phyloP scores from a whole-genome alignment of 1,139 yeast species.

The Geotrichum australiense region DNA sequence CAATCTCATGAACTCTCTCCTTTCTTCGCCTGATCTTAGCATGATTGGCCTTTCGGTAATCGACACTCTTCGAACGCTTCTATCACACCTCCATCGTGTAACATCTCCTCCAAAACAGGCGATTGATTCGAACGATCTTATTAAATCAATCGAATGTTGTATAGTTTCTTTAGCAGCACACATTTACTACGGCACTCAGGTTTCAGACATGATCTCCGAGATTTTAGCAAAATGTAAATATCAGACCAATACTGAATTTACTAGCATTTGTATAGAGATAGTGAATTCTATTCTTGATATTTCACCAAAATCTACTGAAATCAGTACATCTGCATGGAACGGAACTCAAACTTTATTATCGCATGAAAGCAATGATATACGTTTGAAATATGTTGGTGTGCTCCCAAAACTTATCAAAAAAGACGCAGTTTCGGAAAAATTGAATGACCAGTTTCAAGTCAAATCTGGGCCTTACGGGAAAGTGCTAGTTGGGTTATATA shows the following conservation, averaged over 20 bases:
- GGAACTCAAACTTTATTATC: constrained; percentile 30
- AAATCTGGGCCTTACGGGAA: constrained; percentile 8
- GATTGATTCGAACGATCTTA: constrained; percentile 17
- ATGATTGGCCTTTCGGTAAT: constrained; percentile 87
- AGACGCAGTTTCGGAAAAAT: constrained; percentile 7
- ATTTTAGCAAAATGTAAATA: constrained; percentile 22
- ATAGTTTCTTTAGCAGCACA: constrained; percentile 63
- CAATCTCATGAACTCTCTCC: constrained; percentile 52
- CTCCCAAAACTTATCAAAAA: constrained; percentile 24
- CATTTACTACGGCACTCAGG: constrained; percentile 71
- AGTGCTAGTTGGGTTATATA: constrained; percentile 4
- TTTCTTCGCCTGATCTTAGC: constrained; percentile 65
- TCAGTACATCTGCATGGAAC: constrained; percentile 29
- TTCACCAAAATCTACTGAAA: constrained; percentile 3
- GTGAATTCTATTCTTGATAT: constrained; percentile 5
- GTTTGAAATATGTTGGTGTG: constrained; percentile 25
- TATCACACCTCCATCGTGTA: constrained; percentile 44
- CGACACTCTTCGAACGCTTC: constrained; percentile 62
- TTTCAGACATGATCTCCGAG: constrained; percentile 65
- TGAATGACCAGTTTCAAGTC: constrained; percentile 1
- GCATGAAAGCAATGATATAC: constrained; percentile 24
- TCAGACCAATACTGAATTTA: constrained; percentile 3
- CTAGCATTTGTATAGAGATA: constrained; percentile 7
- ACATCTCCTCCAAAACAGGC: neutral
- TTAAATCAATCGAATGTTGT: constrained; percentile 34